Conservation (phyloP, 1,139 yeast genomes). For the Yamadazyma triangularis region DNA sequence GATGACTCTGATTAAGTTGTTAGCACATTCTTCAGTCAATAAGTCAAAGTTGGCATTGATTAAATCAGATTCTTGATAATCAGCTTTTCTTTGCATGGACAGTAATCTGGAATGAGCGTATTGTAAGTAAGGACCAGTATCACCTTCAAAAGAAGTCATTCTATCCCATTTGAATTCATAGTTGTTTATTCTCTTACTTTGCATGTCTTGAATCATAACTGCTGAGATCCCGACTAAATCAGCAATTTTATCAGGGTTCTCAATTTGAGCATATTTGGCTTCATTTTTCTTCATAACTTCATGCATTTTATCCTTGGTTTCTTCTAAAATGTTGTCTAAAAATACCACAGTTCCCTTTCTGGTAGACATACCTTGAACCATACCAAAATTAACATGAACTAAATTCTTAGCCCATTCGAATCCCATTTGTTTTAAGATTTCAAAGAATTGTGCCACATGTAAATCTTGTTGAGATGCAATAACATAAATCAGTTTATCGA, state of each 20-base stretch:
- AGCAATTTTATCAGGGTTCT: conserved; percentile 92
- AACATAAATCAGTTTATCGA: conserved; percentile 95
- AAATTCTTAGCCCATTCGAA: conserved; percentile 80
- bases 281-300: conserved; percentile 95
- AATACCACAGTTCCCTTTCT: conserved; percentile 98
- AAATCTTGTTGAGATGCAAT: conserved; percentile 96
- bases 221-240: conserved; percentile 96
- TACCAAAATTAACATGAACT: conserved; percentile 88
- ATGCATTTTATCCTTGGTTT: conserved; percentile 93
- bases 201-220: conserved; percentile 99
- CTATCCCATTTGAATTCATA: conserved; percentile 98
- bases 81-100: conserved; percentile 88
- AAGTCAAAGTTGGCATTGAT: conserved; percentile 62
- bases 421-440: conserved; percentile 89
- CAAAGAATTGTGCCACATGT: conserved; percentile 91
- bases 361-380: conserved; percentile 98
- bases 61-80: conserved; percentile 43
- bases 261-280: conserved; percentile 88
- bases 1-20: conserved; percentile 67
- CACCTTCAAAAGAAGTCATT: conserved; percentile 98
- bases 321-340: conserved; percentile 89
- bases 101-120: conserved; percentile 97
- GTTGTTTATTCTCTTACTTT: conserved; percentile 93
- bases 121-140: conserved; percentile 98
- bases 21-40: conserved; percentile 74